Base-by-base conservation (phyloP, 2,329 filamentous ascomycete genomes). In the Calycina marina region DNA sequence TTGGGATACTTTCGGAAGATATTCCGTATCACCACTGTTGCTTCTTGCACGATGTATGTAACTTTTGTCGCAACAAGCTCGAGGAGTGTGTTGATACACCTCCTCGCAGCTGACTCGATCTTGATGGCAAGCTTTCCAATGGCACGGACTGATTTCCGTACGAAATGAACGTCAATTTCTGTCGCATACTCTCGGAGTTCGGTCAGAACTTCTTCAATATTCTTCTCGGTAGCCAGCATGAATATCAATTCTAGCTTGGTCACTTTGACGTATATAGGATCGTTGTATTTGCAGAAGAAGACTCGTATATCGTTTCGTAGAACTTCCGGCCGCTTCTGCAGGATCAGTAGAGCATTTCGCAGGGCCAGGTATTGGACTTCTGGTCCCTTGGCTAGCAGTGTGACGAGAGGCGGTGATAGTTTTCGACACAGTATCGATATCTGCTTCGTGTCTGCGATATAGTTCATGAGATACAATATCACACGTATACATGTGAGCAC, bases 271-370 rank as follows among this genome's bases (percentile, higher is more conserved):
- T 96, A 98, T 42, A 98, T 98, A 0, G 90, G 90, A 52, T 98
- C 90, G 55, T 98, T 98, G 60, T 98, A 98, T 65, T 98, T 98
- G 73, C 90, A 98, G 60, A 98, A 98, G 61, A 98, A 98, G 18
- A 98, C 90, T 28, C 90, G 75, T 40, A 98, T 96, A 56, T 98
- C 90, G 56, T 94, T 96, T 41, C 85, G 74, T 33, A 98, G 59
- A 6, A 98, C 88, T 50, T 96, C 90, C 0, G 90, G 90, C 35
- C 88, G 70, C 47, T 88, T 70, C 55, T 98, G 90, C 32, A 98
- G 63, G 45, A 98, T 98, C 10, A 98, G 65, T 2, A 98, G 67
- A 0, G 90, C 90, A 52, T 98, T 98, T 41, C 90, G 70, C 12
- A 98, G 67, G 0, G 90, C 90, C 5, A 98, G 68, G 52, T 98